These are phyloP conservation scores for Erodium texanum DNA, from an alignment of 441 rosid species.

Conservation along the genomic window DNA sequence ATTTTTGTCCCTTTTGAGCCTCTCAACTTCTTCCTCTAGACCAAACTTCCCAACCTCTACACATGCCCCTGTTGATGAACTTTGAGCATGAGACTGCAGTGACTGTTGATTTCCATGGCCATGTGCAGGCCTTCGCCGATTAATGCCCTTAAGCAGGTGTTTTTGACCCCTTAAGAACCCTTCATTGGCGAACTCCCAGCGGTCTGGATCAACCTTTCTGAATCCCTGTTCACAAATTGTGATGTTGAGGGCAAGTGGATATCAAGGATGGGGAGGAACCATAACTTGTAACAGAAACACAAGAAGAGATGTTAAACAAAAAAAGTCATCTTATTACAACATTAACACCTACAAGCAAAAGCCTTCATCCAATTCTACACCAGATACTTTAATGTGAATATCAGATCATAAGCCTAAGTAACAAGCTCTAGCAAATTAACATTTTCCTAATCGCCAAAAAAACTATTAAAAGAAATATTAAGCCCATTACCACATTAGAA, in stretches of 20 bases:
- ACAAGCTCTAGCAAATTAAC: too few relatives aligned
- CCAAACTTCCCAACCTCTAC: slow-evolving; percentile 91
- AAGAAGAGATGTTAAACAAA: neutral
- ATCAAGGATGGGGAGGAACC: slow-evolving; percentile 6
- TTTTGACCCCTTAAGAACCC: slow-evolving; percentile 86
- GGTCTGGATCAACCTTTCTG: slow-evolving; percentile 88
- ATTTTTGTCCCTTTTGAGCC: slow-evolving; percentile 87
- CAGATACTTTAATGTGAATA: too few relatives aligned
- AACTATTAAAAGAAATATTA: too few relatives aligned
- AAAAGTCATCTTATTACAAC: neutral
- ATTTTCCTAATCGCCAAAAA: too few relatives aligned
- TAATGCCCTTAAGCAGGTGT: slow-evolving; percentile 62
- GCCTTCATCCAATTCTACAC: too few relatives aligned
- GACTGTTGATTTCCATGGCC: slow-evolving; percentile 56
- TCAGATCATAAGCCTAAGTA: too few relatives aligned
- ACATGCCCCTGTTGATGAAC: slow-evolving; percentile 57
- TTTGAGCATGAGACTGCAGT: slow-evolving; percentile 49
- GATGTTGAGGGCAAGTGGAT: slow-evolving; percentile 3
- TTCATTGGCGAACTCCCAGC: slow-evolving; percentile 91
- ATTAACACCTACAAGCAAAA: too few relatives aligned
- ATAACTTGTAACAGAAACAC: neutral
- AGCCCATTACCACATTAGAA: too few relatives aligned
- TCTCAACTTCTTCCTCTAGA: slow-evolving; percentile 85
- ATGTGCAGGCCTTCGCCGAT: slow-evolving; percentile 66
- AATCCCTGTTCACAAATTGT: slow-evolving; percentile 56